A percentile compares a stretch with the other conserved stretches of the same genome.
Evolutionary conservation across 192 early-diverging fungal species (phyloP).

Genomic region (Coemansia interrupta): DNA sequence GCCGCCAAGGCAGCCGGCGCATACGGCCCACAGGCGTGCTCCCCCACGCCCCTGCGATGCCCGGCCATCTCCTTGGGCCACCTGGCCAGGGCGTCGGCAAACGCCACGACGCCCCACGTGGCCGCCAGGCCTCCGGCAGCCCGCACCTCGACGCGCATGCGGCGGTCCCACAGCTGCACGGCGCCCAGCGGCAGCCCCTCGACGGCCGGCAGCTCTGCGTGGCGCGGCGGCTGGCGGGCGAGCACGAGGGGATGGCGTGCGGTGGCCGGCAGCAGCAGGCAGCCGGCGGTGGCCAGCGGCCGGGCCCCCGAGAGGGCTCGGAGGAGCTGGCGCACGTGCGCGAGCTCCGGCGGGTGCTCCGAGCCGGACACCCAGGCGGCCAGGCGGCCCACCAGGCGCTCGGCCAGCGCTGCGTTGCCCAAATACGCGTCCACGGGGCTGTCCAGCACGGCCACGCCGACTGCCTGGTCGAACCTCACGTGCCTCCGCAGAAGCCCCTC

Average conservation of each 20-base stretch:
- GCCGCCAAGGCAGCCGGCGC: constrained; percentile 17
- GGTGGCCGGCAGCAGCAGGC: constrained; percentile 24
- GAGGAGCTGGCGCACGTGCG: constrained; percentile 23
- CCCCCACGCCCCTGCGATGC: constrained; percentile 16
- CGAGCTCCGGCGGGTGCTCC: constrained; percentile 37
- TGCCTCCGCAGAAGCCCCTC: constrained; percentile 7
- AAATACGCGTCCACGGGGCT: constrained; percentile 4
- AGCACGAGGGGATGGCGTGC: constrained; percentile 30
- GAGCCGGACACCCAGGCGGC: constrained; percentile 33
- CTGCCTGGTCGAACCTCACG: neutral
- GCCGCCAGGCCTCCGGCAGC: neutral
- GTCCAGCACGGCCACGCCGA: constrained; percentile 15
- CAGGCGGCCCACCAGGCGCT: constrained; percentile 29
- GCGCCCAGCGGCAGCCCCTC: constrained; percentile 5
- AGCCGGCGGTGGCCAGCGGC: constrained; percentile 18
- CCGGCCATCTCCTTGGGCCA: constrained; percentile 11
- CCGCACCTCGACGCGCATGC: constrained; percentile 11
- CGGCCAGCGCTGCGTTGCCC: constrained; percentile 28
- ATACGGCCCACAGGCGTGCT: constrained; percentile 1
- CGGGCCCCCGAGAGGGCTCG: constrained; percentile 1
- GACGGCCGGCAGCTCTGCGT: constrained; percentile 15
- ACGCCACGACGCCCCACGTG: constrained; percentile 23
- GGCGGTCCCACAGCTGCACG: constrained; percentile 36
- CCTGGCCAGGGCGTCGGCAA: constrained; percentile 17
- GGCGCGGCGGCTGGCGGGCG: constrained; percentile 35